A percentile compares a stretch with the other conserved stretches of the same genome.
phyloP scores from a whole-genome alignment of 176 grass and related monocot genomes.

The Oryza brachyantha region DNA sequence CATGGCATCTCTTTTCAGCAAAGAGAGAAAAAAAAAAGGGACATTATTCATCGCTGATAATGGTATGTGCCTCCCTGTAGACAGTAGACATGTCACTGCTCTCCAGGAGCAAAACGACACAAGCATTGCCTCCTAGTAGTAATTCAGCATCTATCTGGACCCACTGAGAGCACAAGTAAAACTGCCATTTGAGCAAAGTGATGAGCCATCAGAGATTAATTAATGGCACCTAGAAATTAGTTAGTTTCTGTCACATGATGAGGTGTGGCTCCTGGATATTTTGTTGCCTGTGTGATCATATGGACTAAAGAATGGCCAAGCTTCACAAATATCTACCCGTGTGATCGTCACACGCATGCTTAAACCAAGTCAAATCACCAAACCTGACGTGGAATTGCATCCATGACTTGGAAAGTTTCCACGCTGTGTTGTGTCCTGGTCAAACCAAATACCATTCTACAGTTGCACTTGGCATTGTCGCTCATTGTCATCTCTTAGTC shows the following conservation, averaged over 20 bases:
- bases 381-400: background rate
- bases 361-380: background rate
- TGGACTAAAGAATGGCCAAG: background rate
- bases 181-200: background rate
- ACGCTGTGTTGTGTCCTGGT: background rate
- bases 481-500: background rate
- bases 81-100: background rate
- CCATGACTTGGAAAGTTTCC: background rate
- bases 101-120: background rate
- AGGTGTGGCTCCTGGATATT: conserved; percentile 9
- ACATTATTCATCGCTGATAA: background rate
- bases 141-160: background rate
- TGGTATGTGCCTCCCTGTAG: background rate
- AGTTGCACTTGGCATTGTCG: background rate
- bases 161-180: background rate
- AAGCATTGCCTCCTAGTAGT: background rate
- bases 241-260: background rate
- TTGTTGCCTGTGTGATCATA: background rate
- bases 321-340: conserved; percentile 10
- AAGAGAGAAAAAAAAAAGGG: too few species aligned
- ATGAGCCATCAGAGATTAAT: background rate
- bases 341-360: conserved; percentile 11
- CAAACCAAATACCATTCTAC: background rate
- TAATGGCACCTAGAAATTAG: background rate
- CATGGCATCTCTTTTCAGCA: background rate